A percentile compares a stretch with the other conserved stretches of the same genome.
Evolutionary conservation across 1,284 basidiomycete species (phyloP).

Genomic region (Ceratobasidium sp.): DNA sequence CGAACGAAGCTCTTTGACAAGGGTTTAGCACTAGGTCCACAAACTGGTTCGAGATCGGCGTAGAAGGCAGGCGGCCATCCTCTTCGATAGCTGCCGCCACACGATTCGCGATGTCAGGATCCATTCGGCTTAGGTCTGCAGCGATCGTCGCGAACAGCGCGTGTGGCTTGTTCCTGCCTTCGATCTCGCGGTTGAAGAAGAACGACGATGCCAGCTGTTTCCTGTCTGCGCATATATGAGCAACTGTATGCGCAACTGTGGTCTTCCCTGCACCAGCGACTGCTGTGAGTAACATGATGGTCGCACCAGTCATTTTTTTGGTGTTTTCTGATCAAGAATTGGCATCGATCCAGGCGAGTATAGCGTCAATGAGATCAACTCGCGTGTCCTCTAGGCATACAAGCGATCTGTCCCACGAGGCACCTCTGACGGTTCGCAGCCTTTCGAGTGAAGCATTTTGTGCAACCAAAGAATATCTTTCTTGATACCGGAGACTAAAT

Average conservation of each 20-base stretch:
- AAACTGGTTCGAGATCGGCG: background rate
- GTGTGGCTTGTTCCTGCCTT: background rate
- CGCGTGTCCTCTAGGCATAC: slow-evolving; percentile 3
- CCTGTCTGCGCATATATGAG: background rate
- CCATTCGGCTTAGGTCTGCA: background rate
- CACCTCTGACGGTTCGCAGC: background rate
- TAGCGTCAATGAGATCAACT: background rate
- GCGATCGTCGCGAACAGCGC: slow-evolving; percentile 12
- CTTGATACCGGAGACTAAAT: no score
- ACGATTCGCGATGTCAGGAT: background rate
- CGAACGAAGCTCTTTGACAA: background rate
- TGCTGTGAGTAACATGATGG: background rate
- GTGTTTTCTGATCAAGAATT: background rate
- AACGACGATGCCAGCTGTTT: slow-evolving; percentile 39
- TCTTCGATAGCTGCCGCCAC: background rate
- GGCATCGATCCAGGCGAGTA: slow-evolving; percentile 3
- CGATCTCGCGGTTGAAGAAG: slow-evolving; percentile 13
- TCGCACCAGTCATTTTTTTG: no score
- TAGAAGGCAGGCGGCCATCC: background rate
- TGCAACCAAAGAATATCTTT: no score
- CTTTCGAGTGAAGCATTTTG: background rate
- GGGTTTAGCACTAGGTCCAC: background rate
- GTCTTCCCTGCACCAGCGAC: slow-evolving; percentile 11
- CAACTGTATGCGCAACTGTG: slow-evolving; percentile 10
- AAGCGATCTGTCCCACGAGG: background rate